These are phyloP conservation scores for Colletotrichum phormii DNA, from an alignment of 2,329 filamentous ascomycete species.

Conservation along the genomic window DNA sequence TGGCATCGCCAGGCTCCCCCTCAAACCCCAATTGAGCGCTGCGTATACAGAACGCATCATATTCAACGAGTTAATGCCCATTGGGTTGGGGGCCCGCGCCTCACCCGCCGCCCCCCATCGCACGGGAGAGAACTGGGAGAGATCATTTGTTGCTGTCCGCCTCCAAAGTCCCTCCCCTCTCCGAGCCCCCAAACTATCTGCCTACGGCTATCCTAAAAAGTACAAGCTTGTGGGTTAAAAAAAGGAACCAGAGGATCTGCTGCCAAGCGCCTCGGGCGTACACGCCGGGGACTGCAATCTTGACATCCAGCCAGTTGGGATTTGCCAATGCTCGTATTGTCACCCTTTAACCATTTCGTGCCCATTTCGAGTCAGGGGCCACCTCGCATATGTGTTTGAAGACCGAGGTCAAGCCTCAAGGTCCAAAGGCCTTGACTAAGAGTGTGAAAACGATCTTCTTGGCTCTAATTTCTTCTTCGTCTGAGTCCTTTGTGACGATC, in stretches of 20 bases:
- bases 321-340: conserved; percentile 33
- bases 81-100: conserved; percentile 3
- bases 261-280: conserved; percentile 26
- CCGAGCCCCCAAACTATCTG: neutral
- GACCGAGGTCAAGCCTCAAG: neutral
- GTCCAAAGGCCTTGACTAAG: neutral
- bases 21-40: neutral
- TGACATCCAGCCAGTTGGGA: conserved; percentile 23
- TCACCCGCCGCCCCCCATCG: conserved; percentile 4
- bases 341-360: neutral
- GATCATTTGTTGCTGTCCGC: neutral
- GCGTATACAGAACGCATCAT: neutral
- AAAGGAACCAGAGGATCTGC: neutral
- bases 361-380: conserved; percentile 7
- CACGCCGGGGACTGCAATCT: conserved; percentile 30
- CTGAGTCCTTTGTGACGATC: conserved; percentile 20
- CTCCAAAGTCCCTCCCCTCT: neutral
- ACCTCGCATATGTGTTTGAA: conserved; percentile 8
- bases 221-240: conserved; percentile 3
- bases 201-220: neutral
- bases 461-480: conserved; percentile 27
- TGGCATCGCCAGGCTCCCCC: conserved; percentile 2
- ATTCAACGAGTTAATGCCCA: neutral
- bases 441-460: neutral
- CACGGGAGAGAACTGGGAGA: neutral